Evolutionary conservation across 2,329 filamentous ascomycete genomes (phyloP), one percentile per base, ranked within the genome.

Genomic region (Penicillium sp.): DNA sequence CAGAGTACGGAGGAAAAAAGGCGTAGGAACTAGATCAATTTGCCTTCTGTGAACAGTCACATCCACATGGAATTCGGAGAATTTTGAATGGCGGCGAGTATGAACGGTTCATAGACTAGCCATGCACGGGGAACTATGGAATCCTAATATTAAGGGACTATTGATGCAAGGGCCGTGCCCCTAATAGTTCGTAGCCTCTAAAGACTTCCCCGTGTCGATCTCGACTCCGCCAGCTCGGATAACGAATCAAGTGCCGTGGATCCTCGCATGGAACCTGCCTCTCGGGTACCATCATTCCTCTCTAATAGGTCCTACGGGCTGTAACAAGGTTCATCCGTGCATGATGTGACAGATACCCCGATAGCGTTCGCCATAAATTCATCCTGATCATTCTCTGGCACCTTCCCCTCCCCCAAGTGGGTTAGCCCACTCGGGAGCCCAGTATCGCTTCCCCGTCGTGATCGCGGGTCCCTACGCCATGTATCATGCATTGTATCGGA

Each of bases 191-290:
- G 20, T 37, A 12, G 33, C 33, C 32, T 35, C 33, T 12, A 18
- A 37, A 8, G 38, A 39, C 45, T 60, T 58, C 60, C 59, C 63
- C 59, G 60, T 66, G 65, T 65, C 59, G 65, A 67, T 67, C 61
- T 47, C 27, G 23, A 49, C 35, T 52, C 55, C 61, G 61, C 46
- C 48, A 53, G 42, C 38, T 51, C 49, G 64, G 66, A 66, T 7
- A 64, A 69, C 67, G 68, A 70, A 69, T 69, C 65, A 69, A 59
- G 57, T 52, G 50, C 54, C 50, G 46, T 43, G 47, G 56, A 64
- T 64, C 56, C 48, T 50, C 55, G 49, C 47, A 42, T 37, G 29
- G 53, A 58, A 59, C 56, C 59, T 51, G 27, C 20, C 41, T 24
- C 39, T 54, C 45, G 56, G 56, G 49, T 59, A 55, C 40, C 50